Base-by-base conservation (phyloP, 441 rosid genomes). In the Mallotus japonicus region DNA sequence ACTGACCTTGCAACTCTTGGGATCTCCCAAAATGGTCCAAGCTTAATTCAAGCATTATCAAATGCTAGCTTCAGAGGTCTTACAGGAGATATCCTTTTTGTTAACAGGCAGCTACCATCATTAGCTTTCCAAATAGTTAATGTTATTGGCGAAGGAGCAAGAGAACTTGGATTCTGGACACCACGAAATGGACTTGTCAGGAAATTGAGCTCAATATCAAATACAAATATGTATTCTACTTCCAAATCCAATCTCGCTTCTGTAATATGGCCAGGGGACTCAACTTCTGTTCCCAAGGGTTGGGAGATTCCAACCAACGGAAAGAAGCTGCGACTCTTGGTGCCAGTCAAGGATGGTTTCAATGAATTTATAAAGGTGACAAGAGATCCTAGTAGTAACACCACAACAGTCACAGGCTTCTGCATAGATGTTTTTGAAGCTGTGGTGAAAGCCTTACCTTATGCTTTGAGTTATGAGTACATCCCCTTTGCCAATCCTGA, bases 201-300 rank as follows among this genome's bases (percentile, higher is more conserved):
- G 62, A 67, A 65, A 16, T 50, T 88, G 60, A 5, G 42, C 62
- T 75, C 14, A 16, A 9, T 11, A 12, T 9, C 62, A 57, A 75
- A 74, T 0, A 12, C 0, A 3, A 81, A 60, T 56, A 40, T 8
- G 0, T 53, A 78, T 57, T 84, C 86, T 0, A 79, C 72, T 60
- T 81, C 88, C 11, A 73, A 75, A 13, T 73, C 79, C 59, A 83
- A 77, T 70, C 80, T 90, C 6, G 73, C 78, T 47, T 5, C 75
- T 0, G 76, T 88, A 20, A 77, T 82, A 49, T 89, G 96, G 97
- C 92, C 92, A 1, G 92, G 97, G 69, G 86, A 87, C 60, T 24
- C 82, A 4, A 63, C 14, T 40, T 70, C 3, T 49, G 11, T 78
- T 69, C 94, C 94, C 0, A 89, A 58, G 62, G 93, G 95, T 24